These are phyloP conservation scores for Botrytis paeoniae DNA, from an alignment of 2,329 filamentous ascomycete species.

Conservation along the genomic window DNA sequence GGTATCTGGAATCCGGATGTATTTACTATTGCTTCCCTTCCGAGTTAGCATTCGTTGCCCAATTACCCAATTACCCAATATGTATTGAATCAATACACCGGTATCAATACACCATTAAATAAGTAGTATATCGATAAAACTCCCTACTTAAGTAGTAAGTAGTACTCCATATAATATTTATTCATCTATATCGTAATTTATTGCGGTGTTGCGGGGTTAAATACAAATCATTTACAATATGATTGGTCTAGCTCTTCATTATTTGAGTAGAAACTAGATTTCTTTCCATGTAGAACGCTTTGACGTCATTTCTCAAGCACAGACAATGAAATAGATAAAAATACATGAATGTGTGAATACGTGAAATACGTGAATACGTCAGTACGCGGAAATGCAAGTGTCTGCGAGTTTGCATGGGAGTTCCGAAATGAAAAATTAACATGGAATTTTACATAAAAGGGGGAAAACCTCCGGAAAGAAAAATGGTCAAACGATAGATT, in stretches of 20 bases:
- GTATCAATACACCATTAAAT: neutral
- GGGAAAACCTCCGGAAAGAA: neutral
- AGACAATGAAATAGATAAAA: neutral
- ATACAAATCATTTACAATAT: neutral
- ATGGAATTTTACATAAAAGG: neutral
- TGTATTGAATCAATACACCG: neutral
- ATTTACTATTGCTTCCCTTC: neutral
- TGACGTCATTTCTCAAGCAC: neutral
- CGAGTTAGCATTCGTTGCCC: too few species aligned
- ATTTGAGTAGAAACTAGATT: constrained; percentile 4
- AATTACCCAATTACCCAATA: neutral
- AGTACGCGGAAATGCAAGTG: neutral
- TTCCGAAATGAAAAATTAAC: neutral
- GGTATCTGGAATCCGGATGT: neutral
- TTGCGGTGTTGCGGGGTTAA: neutral
- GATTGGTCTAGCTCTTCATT: neutral
- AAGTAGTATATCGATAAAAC: neutral
- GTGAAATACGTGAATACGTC: neutral
- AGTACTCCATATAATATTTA: neutral
- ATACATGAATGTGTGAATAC: neutral
- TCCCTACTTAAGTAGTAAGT: neutral
- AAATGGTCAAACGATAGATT: neutral
- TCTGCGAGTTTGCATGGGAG: neutral
- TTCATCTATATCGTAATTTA: neutral
- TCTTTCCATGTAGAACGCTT: neutral